Base-by-base conservation (phyloP, 331 rosid species). In the Acacia concinna region DNA sequence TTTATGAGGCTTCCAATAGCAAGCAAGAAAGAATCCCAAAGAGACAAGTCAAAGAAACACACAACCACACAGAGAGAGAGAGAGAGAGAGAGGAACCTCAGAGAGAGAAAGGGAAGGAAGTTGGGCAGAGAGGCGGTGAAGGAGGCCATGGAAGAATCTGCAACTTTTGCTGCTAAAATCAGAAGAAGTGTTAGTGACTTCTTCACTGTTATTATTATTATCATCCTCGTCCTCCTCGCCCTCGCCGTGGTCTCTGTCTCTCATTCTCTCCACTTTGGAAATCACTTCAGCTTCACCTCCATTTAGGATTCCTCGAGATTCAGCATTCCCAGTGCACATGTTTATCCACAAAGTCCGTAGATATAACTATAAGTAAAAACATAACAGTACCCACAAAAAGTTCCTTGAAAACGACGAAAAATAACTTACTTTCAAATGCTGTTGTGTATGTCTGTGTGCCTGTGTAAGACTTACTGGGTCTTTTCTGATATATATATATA, bases 291-390 rank as follows among this genome's bases (percentile, higher is more conserved):
- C 51, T 13, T 90, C 84, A 35, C 74, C 84, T 34, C 74, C 89
- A 88, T 88, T 89, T 90, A 86, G 88, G 88, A 82, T 73, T 76
- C 88, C 94, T 90, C 91, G 93, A 90, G 94, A 86, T 86, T 92
- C 92, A 88, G 89, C 59, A 74, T 40, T 68, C 20, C 92, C 85
- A 20, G 88, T 81, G 93, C 93, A 94, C 97, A 92, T 94, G 89
- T 81, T 79, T 82, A 59, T 66, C 75, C 71, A 28, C 68, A 32
- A n/a, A 49, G 15, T 77, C 11, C 10, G 73, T 37, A 20, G 69
- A 65, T 32, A 60, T 28, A 65, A 20, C 46, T 20, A 35, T 15
- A 66, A 66, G 25, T 4, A 66, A 65, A 64, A 13, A 44, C 18
- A 30, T 20, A 54, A 43, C 28, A 54, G 60, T 54, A 54, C 35